A percentile compares a stretch with the other conserved stretches of the same genome.
Evolutionary conservation across 257 asterid genomes (phyloP).

Genomic region (Paraleonurus japonicus): DNA sequence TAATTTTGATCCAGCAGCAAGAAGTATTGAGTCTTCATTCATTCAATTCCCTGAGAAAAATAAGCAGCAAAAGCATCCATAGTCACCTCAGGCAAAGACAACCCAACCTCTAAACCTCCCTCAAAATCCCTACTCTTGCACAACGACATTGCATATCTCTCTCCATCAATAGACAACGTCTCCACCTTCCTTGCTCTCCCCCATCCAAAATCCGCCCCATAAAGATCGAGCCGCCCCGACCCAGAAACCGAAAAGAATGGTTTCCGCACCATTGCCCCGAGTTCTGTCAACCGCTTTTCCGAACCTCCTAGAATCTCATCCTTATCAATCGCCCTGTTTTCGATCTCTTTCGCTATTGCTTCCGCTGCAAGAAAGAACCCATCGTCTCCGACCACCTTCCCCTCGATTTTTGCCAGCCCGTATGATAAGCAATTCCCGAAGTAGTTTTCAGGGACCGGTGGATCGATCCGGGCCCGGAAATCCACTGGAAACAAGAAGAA

Average conservation of each 20-base stretch:
- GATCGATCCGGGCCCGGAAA: slow-evolving; percentile 23
- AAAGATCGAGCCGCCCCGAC: slow-evolving; percentile 34
- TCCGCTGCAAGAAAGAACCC: slow-evolving; percentile 33
- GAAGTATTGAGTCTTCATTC: not conserved
- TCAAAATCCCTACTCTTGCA: slow-evolving; percentile 22
- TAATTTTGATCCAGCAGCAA: too few species aligned
- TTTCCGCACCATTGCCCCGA: not conserved
- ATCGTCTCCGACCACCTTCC: slow-evolving; percentile 12
- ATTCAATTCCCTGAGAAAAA: slow-evolving; percentile 19
- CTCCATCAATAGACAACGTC: slow-evolving; percentile 27
- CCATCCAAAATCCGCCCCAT: slow-evolving; percentile 46
- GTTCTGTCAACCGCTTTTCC: not conserved
- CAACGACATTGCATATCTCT: slow-evolving; percentile 21
- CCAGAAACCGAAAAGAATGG: slow-evolving; percentile 26
- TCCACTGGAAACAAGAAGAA: slow-evolving; percentile 36
- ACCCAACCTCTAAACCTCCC: slow-evolving; percentile 41
- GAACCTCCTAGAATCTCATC: slow-evolving; percentile 7
- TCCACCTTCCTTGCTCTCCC: slow-evolving; percentile 35
- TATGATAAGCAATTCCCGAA: slow-evolving; percentile 28
- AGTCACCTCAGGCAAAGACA: slow-evolving; percentile 25
- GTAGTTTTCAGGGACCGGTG: slow-evolving; percentile 31
- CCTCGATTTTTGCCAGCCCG: slow-evolving; percentile 4
- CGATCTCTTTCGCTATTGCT: slow-evolving; percentile 22
- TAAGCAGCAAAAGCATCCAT: slow-evolving; percentile 32
- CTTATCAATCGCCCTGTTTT: slow-evolving; percentile 12